Evolutionary conservation across 2,329 filamentous ascomycete species (phyloP), one percentile per base, ranked within the genome.

Genomic region (Orbilia oligospora): DNA sequence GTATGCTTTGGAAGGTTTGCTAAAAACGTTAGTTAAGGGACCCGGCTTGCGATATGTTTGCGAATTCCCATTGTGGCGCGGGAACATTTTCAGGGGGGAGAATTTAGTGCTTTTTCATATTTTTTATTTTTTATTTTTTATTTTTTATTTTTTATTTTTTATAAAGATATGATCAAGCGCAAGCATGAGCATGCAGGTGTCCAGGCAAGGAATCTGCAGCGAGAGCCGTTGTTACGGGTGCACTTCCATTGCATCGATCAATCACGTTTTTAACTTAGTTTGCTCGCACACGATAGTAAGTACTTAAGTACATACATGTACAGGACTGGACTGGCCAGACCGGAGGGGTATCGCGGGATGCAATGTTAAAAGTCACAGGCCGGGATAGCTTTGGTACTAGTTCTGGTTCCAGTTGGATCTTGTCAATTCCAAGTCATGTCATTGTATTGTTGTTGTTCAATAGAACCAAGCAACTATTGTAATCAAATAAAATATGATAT

Each of bases 61-160:
- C 61, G 70, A 73, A 48, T 27, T 73, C 70, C 56, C 70, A 66
- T 61, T 44, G 61, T 67, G 70, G 70, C 51, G 70, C 61, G 70
- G 70, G 49, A 53, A 66, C 51, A 67, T 73, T 73, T 66, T 73
- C 56, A 58, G 70, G 61, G 51, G 58, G 22, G 22, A 3, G 22
- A 22, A 4, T n/a, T n/a, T n/a, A n/a, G n/a, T n/a, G n/a, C n/a
- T n/a, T n/a, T n/a, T n/a, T n/a, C n/a, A n/a, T n/a, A n/a, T n/a
- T n/a, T n/a, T n/a, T n/a, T n/a, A n/a, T n/a, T n/a, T n/a, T n/a
- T n/a, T n/a, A n/a, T n/a, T n/a, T n/a, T n/a, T n/a, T n/a, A n/a
- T n/a, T n/a, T n/a, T n/a, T n/a, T n/a, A n/a, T n/a, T n/a, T n/a
- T n/a, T n/a, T n/a, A n/a, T n/a, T n/a, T n/a, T n/a, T n/a, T n/a